Evolutionary conservation across 257 asterid genomes (phyloP), one percentile per base, ranked within the genome.

Genomic region (Thymus mandschuricus): DNA sequence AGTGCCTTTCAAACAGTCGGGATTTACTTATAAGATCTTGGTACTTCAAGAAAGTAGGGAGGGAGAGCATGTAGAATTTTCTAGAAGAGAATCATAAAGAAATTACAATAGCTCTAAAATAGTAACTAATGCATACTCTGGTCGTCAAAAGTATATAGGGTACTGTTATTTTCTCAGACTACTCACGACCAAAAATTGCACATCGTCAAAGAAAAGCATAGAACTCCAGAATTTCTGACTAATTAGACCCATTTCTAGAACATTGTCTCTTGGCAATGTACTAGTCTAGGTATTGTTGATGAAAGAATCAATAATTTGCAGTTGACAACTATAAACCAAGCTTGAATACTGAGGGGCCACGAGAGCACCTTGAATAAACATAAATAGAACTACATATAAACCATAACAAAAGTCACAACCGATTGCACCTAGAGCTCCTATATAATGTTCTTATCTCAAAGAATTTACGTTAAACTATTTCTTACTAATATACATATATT

Each of bases 231-330:
- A 21, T 35, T 56, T 34, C 31, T 52, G 10, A 59, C 11, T 40
- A 75, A 35, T 45, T 21, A 66, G 63, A 69, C 43, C 48, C 54
- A 28, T 43, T 58, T 65, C 54, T 31, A 40, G 65, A 67, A 59
- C 35, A 49, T 60, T 30, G 63, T 68, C 3, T 58, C 57, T 58
- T 66, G 55, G 34, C 62, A 5, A 10, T 66, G 41, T 45, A 41
- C 28, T 56, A 31, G 6, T 57, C 33, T 46, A 31, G 29, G 62
- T 15, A 31, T 44, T 72, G 38, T 41, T 63, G 29, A 63, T 28
- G 48, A 51, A 45, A 2, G 29, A 52, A 31, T 38, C 31, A 43
- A 3, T 30, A 43, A 63, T n/a, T 59, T 31, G 57, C 46, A 7
- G n/a, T 52, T 33, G 51, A 31, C 29, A 48, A 45, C 58, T 35